These are phyloP conservation scores for Caloboletus inedulis DNA, from an alignment of 1,284 basidiomycete species.

Conservation along the genomic window DNA sequence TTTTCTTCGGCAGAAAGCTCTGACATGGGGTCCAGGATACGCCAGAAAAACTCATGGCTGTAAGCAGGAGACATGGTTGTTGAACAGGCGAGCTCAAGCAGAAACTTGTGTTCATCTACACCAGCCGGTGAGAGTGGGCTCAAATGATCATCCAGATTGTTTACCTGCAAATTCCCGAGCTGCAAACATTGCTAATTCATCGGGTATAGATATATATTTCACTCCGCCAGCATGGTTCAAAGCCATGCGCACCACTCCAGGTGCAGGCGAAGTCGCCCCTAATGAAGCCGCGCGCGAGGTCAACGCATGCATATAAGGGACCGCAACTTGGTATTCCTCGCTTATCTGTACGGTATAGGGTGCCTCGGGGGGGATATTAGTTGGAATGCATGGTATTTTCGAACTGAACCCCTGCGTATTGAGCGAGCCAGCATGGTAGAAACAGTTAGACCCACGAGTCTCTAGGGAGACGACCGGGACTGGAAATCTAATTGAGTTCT, in stretches of 20 bases:
- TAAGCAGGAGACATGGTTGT: conserved; percentile 66
- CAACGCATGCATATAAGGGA: conserved; percentile 56
- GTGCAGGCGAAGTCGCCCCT: conserved; percentile 62
- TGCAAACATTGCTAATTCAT: conserved; percentile 64
- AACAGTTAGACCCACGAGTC: conserved; percentile 69
- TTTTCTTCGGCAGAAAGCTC: conserved; percentile 36
- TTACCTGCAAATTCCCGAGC: conserved; percentile 55
- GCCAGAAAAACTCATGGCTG: conserved; percentile 49
- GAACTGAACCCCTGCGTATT: conserved; percentile 46
- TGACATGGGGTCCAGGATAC: conserved; percentile 38
- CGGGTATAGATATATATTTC: conserved; percentile 57
- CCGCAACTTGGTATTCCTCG: conserved; percentile 40
- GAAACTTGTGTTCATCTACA: conserved; percentile 68
- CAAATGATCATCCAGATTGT: neutral
- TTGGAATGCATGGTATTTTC: conserved; percentile 26
- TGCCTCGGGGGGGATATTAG: conserved; percentile 28
- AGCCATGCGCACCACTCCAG: conserved; percentile 59
- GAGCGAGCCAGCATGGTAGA: conserved; percentile 65
- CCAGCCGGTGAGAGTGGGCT: conserved; percentile 7
- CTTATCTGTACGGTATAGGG: conserved; percentile 37
- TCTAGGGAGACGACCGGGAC: conserved; percentile 65
- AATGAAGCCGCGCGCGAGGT: conserved; percentile 66
- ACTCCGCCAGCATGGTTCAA: conserved; percentile 54
- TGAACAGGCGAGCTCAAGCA: conserved; percentile 70
- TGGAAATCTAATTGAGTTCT: conserved; percentile 26